Evolutionary conservation across 2,329 filamentous ascomycete species (phyloP), one percentile per base, ranked within the genome.

Genomic region (Cryoendolithus antarcticus): DNA sequence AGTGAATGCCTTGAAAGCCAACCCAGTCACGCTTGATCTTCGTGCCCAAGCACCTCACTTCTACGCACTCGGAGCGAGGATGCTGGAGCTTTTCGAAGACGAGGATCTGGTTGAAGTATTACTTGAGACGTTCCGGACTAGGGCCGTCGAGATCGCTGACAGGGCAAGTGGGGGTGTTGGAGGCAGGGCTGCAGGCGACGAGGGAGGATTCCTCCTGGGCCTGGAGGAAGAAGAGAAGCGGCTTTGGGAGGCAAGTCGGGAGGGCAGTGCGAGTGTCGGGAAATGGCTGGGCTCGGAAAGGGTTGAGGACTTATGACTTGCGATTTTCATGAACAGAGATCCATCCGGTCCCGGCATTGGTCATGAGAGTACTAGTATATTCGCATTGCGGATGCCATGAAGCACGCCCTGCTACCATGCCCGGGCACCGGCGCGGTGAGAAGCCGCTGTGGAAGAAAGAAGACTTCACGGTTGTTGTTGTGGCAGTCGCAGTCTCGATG

Each of bases 71-170:
- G 86, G 83, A 3, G 80, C 84, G 33, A 75, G 85, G 37, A 86
- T 95, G 62, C 68, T 96, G 44, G 88, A 95, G 43, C 63, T 98
- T 1, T 93, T 94, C 45, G 88, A 95, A 42, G 88, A 94, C 59
- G 78, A 95, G 40, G 83, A 86, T 40, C 74, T 83, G 58, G 71
- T 74, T 11, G 77, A 84, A 47, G 76, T 69, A 9, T 45, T 70
- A 36, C 63, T 55, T 32, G 63, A 69, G 66, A 86, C 85, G 0
- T 96, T 93, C 62, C 85, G 88, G 48, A 71, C 75, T 36, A 72
- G 91, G 35, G 84, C 86, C 1, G 72, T 76, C 2, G 85, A 93
- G 46, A 84, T 96, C 37, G 83, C 83, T 4, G 75, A 96, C 56
- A 85, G 94, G 57, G 89, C 88, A 2, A 94, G 94, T 62, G 24